Evolutionary conservation across 495 filamentous ascomycete species (phyloP), one percentile per base, ranked within the genome.

Genomic region (Delitschia confertaspora): DNA sequence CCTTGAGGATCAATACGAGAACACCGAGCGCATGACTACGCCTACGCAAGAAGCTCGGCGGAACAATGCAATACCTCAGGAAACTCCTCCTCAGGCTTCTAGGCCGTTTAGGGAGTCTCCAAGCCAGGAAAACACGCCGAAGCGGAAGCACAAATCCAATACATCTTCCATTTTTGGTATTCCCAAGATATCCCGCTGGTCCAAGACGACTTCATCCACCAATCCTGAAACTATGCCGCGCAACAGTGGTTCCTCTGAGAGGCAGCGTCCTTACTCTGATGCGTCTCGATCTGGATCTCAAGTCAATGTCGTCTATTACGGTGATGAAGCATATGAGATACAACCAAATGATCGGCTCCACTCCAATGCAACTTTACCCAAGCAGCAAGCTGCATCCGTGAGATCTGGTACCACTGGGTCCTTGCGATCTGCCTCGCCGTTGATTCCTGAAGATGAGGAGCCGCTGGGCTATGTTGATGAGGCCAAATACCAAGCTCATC

Each of bases 171-270:
- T 93, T 60, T 91, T 88, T 34, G 62, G 58, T 14, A 53, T 53
- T 65, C 85, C 87, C 18, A 93, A 88, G 64, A 45, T 95, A 46
- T 96, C 93, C 9, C 78, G 91, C 22, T 99, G 91, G 91, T 95
- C 89, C 3, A 88, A 91, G 64, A 95, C 91, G 16, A 96, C 91
- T 3, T 74, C 88, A 17, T 91, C 93, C 2, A 81, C 82, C n/a
- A 74, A 71, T 51, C 40, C 60, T 35, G 51, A 65, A 41, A 49
- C 75, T 50, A 68, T 69, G 34, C 66, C 69, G 49, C 68, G 73
- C 45, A 71, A 68, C 53, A 76, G 67, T 56, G 56, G 55, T 13
- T 47, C 44, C 2, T 67, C 67, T 27, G 70, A 71, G 37, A 67
- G n/a, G n/a, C n/a, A 73, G 37, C 70, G 69, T 11, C 69, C 73